These are phyloP conservation scores for Exophiala phaeomuriformis DNA, from an alignment of 2,329 filamentous ascomycete genomes.

Conservation along the genomic window DNA sequence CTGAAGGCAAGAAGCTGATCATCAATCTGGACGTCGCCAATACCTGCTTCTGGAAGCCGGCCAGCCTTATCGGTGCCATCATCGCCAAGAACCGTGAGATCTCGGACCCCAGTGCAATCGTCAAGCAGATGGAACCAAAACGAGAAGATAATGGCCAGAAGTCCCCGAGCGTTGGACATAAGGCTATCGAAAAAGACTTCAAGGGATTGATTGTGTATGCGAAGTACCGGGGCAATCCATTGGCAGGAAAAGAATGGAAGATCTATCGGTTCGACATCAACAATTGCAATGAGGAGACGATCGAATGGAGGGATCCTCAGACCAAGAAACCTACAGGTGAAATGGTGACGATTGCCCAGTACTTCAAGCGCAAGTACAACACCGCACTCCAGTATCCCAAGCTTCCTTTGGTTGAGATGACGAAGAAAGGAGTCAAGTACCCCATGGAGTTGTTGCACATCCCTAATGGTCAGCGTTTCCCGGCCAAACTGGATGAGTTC, in stretches of 20 bases:
- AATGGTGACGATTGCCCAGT: slow-evolving; percentile 53
- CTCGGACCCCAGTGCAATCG: slow-evolving; percentile 31
- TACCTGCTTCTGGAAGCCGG: slow-evolving; percentile 70
- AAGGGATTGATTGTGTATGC: slow-evolving; percentile 35
- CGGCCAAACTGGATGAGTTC: slow-evolving; percentile 50
- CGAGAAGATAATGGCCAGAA: slow-evolving; percentile 16
- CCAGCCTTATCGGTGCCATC: slow-evolving; percentile 33
- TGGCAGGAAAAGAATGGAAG: slow-evolving; percentile 39
- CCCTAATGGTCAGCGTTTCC: slow-evolving; percentile 50
- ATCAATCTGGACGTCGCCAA: slow-evolving; percentile 91
- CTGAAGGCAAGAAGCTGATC: slow-evolving; percentile 57
- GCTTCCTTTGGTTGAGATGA: slow-evolving; percentile 54
- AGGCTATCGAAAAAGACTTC: slow-evolving; percentile 29
- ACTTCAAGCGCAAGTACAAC: slow-evolving; percentile 49
- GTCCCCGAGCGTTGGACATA: slow-evolving; percentile 26
- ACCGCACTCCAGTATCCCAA: slow-evolving; percentile 39
- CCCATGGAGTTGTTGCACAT: slow-evolving; percentile 52
- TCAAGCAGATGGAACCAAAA: slow-evolving; percentile 8
- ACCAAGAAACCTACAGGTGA: slow-evolving; percentile 38
- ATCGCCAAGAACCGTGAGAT: slow-evolving; percentile 30
- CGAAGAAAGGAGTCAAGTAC: slow-evolving; percentile 46
- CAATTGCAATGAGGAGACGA: slow-evolving; percentile 39
- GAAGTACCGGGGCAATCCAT: slow-evolving; percentile 32
- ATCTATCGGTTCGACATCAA: slow-evolving; percentile 45
- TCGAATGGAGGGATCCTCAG: slow-evolving; percentile 36